Base-by-base conservation (phyloP, 1,284 basidiomycete genomes). In the Cutaneotrichosporon curvatum region DNA sequence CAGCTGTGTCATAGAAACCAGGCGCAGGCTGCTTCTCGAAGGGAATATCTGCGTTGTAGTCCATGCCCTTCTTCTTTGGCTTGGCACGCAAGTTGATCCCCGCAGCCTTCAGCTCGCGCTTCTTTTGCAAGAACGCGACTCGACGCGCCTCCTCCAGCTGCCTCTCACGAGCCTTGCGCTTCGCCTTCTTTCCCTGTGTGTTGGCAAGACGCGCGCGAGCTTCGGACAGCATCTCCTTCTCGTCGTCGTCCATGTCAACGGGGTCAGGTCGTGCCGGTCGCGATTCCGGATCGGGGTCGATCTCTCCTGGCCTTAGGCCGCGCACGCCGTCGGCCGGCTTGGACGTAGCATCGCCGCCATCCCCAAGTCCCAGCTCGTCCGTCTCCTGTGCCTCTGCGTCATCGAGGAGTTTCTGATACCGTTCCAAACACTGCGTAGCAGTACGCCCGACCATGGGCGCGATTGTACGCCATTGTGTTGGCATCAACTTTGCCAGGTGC, bases 221-320 rank as follows among this genome's bases (percentile, higher is more conserved):
- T 71, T 99, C 95, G 6, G 92, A 97, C 57, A 99, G 77, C 95
- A 99, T 98, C 72, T 98, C 95, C 82, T 98, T 98, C 72, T 98
- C 95, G 67, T 90, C 95, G 72, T 99, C 95, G 70, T 99, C 95
- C 95, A 99, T 99, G 74, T 99, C 95, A 62, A 98, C 95, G 5
- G 95, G 94, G 75, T 99, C 95, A 5, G 95, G 95, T 23, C 94
- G 79, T 2, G 95, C 95, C 40, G 95, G 89, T 67, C 96, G 94
- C 11, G 94, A 95, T 72, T 99, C 95, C 2, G 95, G 95, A 74
- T 99, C 92, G 2, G 95, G 92, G 69, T 99, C 95, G 60, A 98
- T 94, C 75, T 98, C 95, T 44, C 95, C 95, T 4, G 92, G 90
- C 43, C 91, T 79, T 51, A 99, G 75, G 55, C 83, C 79, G 48